Base-by-base conservation (phyloP, 75 land plant genomes). In the Picea glauca region DNA sequence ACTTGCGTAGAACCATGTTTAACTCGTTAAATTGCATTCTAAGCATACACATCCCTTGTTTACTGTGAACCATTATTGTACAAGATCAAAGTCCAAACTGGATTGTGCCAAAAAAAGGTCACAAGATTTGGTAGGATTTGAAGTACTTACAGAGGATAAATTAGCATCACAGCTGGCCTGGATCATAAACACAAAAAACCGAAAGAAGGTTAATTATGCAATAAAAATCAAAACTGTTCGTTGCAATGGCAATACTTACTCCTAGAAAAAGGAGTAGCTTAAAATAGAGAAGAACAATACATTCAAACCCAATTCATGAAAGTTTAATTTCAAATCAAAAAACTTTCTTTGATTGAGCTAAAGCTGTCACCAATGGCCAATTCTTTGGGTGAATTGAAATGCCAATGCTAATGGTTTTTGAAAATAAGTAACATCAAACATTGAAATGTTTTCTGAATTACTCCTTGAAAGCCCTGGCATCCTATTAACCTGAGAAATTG, bases 131-230 rank as follows among this genome's bases (percentile, higher is more conserved):
- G 15, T 33, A 38, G 72, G 72, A 63, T 12, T n/a, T 26, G 4
- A 75, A 58, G 74, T 17, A 76, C 93, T 89, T 87, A 91, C 93
- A 91, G 77, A 65, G 93, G 93, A 87, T 85, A 91, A 3, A 91
- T 83, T 75, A 91, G 89, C 89, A 87, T 89, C 57, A 85, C 81
- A 38, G 72, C 87, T 6, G 93, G 93, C 81, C 93, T 91, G 91
- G 6, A 31, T 14, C 40, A 58, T 20, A 62, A 68, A 3, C 63
- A n/a, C 58, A 60, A 68, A 56, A n/a, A 61, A 17, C 33, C 35
- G 30, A 8, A 54, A 31, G 38, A 32, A 75, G n/a, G 61, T 58
- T 75, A 54, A 75, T 75, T 17, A 30, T 58, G 18, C 13, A 58
- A 58, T 11, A 18, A 9, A 75, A 21, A 30, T 26, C 17, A 20